Base-by-base conservation (phyloP, 805 yeast genomes). In the Candida michaelii region DNA sequence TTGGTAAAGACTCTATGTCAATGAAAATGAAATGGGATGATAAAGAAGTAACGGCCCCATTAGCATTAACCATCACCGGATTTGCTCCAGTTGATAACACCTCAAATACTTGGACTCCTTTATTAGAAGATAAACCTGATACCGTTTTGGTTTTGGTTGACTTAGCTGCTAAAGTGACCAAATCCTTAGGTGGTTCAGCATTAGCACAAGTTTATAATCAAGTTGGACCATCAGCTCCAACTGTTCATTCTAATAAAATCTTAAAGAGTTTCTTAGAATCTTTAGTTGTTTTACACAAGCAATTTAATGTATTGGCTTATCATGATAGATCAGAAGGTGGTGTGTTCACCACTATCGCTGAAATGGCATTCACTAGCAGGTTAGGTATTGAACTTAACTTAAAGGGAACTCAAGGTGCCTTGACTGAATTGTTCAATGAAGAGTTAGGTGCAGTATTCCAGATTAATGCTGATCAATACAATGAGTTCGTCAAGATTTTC, bases 301-400 rank as follows among this genome's bases (percentile, higher is more conserved):
- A 61, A 27, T 69, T 76, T 32, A 74, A 78, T 39, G 90, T 93
- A 11, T 74, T 83, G 59, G 86, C 97, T 3, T 93, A 93, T 69
- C 99, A 93, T 60, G 99, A 93, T 65, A 76, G 91, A 57, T 87
- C 96, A 16, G 99, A 93, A 64, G 99, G 99, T 76, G 99, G 99
- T 60, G 73, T 91, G 58, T 69, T 90, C 45, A 82, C 85, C 33
- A 83, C 98, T 8, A 71, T 87, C 35, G 69, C 85, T 33, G 99
- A 93, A 71, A 93, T 93, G 98, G 96, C 97, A 0, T 93, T 93
- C 69, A 96, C 98, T 34, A 90, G 91, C 24, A 82, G 97, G 70
- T 78, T 81, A 40, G 99, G 99, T 50, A 60, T 90, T 44, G 76
- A 81, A 40, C 67, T 90, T 42, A 61, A 66, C 27, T 46, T 83